Conservation (phyloP, 148 eudicot genomes). For the Mesembryanthemum crystallinum region DNA sequence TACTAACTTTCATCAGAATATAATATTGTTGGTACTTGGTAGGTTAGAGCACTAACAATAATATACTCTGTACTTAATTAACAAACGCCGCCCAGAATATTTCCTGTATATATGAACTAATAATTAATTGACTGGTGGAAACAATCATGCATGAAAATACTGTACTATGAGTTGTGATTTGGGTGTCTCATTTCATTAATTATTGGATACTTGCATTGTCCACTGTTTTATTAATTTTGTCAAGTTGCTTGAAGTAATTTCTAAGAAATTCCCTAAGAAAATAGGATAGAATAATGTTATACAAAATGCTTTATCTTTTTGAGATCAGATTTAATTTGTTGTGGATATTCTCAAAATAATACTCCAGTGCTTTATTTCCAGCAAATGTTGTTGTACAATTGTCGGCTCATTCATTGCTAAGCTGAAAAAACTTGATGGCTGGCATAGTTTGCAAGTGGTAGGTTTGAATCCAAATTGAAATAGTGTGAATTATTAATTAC, state of each 20-base stretch:
- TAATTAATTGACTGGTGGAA: constrained; percentile 1
- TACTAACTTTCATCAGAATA: not conserved
- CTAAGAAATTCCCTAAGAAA: not conserved
- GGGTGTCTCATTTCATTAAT: not conserved
- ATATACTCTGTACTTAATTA: too few species aligned
- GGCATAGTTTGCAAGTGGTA: too few species aligned
- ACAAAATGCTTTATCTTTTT: too few species aligned
- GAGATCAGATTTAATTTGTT: too few species aligned
- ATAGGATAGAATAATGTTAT: not conserved
- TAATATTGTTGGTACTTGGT: not conserved
- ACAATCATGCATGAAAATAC: not conserved
- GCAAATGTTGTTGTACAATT: too few species aligned
- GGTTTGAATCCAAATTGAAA: too few species aligned
- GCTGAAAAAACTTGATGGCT: too few species aligned
- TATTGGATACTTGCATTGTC: not conserved
- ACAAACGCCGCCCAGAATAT: not conserved
- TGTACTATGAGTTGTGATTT: constrained; percentile 3
- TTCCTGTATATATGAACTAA: too few species aligned
- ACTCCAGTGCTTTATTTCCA: too few species aligned
- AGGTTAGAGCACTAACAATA: not conserved
- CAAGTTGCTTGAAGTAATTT: not conserved
- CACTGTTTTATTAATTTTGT: not conserved
- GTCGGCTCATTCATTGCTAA: too few species aligned
- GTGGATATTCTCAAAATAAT: too few species aligned
- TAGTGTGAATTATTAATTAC: too few species aligned